Conservation (phyloP, 1,284 basidiomycete species). For the Flammula alnicola region DNA sequence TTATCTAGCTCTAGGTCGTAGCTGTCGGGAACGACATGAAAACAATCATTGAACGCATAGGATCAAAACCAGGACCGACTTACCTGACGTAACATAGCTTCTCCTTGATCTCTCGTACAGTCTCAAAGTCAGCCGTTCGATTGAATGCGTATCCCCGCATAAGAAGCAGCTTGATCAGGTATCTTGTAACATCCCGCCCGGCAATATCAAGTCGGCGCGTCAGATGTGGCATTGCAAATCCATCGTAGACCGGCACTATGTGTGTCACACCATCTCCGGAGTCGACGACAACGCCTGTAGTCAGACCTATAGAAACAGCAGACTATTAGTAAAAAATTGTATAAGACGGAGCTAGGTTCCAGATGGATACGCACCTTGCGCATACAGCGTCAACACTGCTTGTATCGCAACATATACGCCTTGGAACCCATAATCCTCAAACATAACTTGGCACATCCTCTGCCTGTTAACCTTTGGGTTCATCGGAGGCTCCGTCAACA, state of each 20-base stretch:
- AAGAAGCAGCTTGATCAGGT: conserved; percentile 96
- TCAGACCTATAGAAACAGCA: conserved; percentile 72
- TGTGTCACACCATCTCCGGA: conserved; percentile 99
- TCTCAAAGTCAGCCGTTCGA: conserved; percentile 98
- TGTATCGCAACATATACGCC: conserved; percentile 99
- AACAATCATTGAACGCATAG: background rate
- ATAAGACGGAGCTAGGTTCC: background rate
- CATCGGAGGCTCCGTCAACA: conserved; percentile 99
- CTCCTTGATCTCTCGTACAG: conserved; percentile 98
- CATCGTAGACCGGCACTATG: conserved; percentile 98
- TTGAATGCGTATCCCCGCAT: conserved; percentile 99
- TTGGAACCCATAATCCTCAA: conserved; percentile 97
- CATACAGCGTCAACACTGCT: conserved; percentile 96
- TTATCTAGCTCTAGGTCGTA: conserved; percentile 98
- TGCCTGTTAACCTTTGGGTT: conserved; percentile 95
- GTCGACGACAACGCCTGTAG: conserved; percentile 98
- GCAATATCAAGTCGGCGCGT: conserved; percentile 96
- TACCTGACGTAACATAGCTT: conserved; percentile 96
- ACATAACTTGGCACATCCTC: conserved; percentile 98
- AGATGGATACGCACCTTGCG: conserved; percentile 74
- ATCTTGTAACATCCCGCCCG: conserved; percentile 96
- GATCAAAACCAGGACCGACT: background rate
- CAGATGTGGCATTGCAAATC: conserved; percentile 93
- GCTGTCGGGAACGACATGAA: conserved; percentile 40
- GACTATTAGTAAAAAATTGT: background rate